Conservation (phyloP, 768 basidiomycete genomes). For the Agaricus blazei region DNA sequence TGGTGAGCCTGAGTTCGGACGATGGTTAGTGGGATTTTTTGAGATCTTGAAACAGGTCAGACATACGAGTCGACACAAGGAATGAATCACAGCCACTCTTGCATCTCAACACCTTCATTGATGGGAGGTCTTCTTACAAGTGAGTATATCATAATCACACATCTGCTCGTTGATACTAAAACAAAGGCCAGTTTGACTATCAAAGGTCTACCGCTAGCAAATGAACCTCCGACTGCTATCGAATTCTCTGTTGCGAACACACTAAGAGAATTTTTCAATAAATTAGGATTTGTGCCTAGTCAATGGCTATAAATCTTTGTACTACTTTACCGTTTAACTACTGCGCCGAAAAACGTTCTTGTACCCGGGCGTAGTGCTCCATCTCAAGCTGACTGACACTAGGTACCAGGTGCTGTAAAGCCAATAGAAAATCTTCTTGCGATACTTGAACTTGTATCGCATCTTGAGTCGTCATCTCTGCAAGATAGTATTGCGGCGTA, state of each 20-base stretch:
- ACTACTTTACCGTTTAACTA: not conserved
- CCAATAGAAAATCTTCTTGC: conserved; percentile 68
- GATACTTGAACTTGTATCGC: conserved; percentile 78
- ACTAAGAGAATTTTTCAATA: conserved; percentile 50
- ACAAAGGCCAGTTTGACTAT: conserved; percentile 35
- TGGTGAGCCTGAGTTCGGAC: conserved; percentile 34
- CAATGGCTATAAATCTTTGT: conserved; percentile 45
- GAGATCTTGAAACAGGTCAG: conserved; percentile 37
- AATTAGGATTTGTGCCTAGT: conserved; percentile 47
- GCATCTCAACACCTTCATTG: conserved; percentile 53
- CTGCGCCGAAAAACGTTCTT: conserved; percentile 55
- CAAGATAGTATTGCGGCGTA: conserved; percentile 84
- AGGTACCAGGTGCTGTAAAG: conserved; percentile 66
- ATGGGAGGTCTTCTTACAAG: conserved; percentile 52
- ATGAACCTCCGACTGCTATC: conserved; percentile 36
- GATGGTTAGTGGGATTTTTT: not conserved
- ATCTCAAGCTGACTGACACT: conserved; percentile 85
- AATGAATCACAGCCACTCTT: conserved; percentile 45
- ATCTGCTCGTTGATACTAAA: not conserved
- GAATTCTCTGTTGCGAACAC: conserved; percentile 41
- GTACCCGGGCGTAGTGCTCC: conserved; percentile 74
- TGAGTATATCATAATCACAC: conserved; percentile 22
- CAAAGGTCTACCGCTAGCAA: conserved; percentile 40
- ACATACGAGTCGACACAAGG: conserved; percentile 66
- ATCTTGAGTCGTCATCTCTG: conserved; percentile 63